Percentiles rank a stretch among this genome's conserved stretches.
These are phyloP conservation scores for Picochlorum sp. DNA, from an alignment of 139 green algal genomes.

Conservation along the genomic window DNA sequence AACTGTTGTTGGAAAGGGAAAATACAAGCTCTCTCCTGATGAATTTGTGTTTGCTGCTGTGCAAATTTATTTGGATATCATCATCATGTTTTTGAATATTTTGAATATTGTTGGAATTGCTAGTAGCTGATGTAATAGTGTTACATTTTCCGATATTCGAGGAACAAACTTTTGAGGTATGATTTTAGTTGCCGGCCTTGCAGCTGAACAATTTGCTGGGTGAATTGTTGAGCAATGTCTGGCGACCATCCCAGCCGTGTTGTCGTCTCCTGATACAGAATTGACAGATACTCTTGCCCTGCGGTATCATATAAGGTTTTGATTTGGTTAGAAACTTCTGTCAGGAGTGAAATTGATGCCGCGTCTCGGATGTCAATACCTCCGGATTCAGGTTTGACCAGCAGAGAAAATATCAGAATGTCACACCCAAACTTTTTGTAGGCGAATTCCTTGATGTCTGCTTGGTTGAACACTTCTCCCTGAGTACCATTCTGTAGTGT, in stretches of 20 bases:
- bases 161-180: conserved; percentile 34
- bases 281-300: conserved; percentile 35
- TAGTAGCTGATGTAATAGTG: conserved; percentile 4
- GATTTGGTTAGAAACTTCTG: conserved; percentile 46
- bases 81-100: conserved; percentile 34
- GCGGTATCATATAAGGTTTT: conserved; percentile 41
- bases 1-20: conserved; percentile 43
- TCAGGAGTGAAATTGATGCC: conserved; percentile 49
- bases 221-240: conserved; percentile 43
- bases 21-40: conserved; percentile 32
- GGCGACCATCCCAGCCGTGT: conserved; percentile 33
- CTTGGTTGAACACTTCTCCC: not conserved
- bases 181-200: conserved; percentile 44
- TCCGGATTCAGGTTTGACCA: conserved; percentile 23
- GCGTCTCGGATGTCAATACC: conserved; percentile 52
- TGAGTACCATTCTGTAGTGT: not conserved
- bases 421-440: conserved; percentile 49
- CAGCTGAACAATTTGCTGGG: conserved; percentile 29
- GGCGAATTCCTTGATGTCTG: conserved; percentile 41
- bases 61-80: conserved; percentile 46
- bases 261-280: conserved; percentile 33
- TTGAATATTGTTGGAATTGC: conserved; percentile 16
- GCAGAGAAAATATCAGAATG: conserved; percentile 36
- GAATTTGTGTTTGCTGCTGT: conserved; percentile 43
- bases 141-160: conserved; percentile 13